Conservation (phyloP, 2,329 filamentous ascomycete species). For the Xylogone sp. region DNA sequence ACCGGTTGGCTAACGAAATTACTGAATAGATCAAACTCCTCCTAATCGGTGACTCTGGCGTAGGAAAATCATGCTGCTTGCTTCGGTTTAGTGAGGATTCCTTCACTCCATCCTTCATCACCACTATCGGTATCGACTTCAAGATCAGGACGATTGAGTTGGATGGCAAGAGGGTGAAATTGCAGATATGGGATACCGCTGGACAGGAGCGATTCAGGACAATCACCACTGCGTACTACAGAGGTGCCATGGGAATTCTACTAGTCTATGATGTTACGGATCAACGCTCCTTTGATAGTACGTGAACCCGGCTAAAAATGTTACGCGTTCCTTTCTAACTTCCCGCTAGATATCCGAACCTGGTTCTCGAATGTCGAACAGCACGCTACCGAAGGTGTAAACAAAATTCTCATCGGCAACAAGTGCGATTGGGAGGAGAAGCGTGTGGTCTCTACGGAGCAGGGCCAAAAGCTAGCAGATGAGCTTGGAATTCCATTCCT, state of each 20-base stretch:
- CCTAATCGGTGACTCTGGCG: conserved; percentile 99
- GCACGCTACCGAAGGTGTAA: conserved; percentile 97
- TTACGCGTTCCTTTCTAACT: conserved; percentile 10
- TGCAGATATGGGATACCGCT: conserved; percentile 99
- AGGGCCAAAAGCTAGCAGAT: conserved; percentile 88
- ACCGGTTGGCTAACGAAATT: conserved; percentile 1
- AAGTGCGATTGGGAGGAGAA: conserved; percentile 99
- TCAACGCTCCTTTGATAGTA: conserved; percentile 99
- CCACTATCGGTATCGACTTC: conserved; percentile 99
- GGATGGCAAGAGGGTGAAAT: conserved; percentile 96
- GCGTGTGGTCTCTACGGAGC: conserved; percentile 87
- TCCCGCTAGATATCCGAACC: conserved; percentile 82
- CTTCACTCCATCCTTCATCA: conserved; percentile 99
- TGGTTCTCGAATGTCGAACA: conserved; percentile 99
- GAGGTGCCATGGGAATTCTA: conserved; percentile 96
- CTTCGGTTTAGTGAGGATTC: conserved; percentile 98
- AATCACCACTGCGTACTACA: conserved; percentile 98
- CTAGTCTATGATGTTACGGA: conserved; percentile 98
- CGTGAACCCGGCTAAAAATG: conserved; percentile 15
- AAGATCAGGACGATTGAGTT: conserved; percentile 99
- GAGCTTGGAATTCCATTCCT: conserved; percentile 98
- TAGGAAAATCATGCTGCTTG: conserved; percentile 98
- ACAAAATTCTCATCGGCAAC: conserved; percentile 99
- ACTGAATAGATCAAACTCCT: conserved; percentile 75
- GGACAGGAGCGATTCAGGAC: conserved; percentile 98